A percentile compares a stretch with the other conserved stretches of the same genome.
phyloP scores from a whole-genome alignment of 164 flowering plant species.

The Magnolia changhungtana region DNA sequence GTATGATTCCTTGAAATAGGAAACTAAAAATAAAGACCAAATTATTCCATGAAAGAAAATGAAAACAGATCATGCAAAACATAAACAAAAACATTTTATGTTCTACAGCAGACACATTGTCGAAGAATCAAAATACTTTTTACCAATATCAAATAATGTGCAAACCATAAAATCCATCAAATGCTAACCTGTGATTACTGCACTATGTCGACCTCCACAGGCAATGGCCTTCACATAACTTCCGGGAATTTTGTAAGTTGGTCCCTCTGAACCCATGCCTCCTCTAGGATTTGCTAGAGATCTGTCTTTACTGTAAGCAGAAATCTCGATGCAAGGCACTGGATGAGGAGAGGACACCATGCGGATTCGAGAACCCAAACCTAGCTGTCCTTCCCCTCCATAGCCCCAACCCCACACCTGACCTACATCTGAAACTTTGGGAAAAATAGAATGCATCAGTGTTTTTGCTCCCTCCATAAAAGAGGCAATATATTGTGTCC shows the following conservation, averaged over 20 bases:
- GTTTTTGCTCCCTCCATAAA: slow-evolving; percentile 5
- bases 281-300: slow-evolving; percentile 44
- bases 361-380: slow-evolving; percentile 87
- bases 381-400: slow-evolving; percentile 99
- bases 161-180: not conserved
- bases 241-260: slow-evolving; percentile 64
- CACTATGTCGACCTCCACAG: slow-evolving; percentile 98
- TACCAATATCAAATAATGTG: not conserved
- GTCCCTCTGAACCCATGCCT: slow-evolving; percentile 48
- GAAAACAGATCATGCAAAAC: not conserved
- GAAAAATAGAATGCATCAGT: slow-evolving; percentile 31
- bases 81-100: not conserved
- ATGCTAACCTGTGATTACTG: slow-evolving; percentile 74
- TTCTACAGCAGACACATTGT: too few species aligned
- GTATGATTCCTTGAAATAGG: too few species aligned
- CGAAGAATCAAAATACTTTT: not conserved
- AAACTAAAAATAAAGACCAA: too few species aligned
- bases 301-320: slow-evolving; percentile 48
- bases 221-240: slow-evolving; percentile 83
- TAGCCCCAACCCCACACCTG: slow-evolving; percentile 99
- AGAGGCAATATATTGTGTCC: not conserved
- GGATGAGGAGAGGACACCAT: slow-evolving; percentile 98
- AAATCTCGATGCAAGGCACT: slow-evolving; percentile 73
- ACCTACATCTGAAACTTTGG: slow-evolving; percentile 80
- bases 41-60: too few species aligned